Evolutionary conservation across 2,329 filamentous ascomycete genomes (phyloP), one percentile per base, ranked within the genome.

Genomic region (Acrodontium crateriforme): DNA sequence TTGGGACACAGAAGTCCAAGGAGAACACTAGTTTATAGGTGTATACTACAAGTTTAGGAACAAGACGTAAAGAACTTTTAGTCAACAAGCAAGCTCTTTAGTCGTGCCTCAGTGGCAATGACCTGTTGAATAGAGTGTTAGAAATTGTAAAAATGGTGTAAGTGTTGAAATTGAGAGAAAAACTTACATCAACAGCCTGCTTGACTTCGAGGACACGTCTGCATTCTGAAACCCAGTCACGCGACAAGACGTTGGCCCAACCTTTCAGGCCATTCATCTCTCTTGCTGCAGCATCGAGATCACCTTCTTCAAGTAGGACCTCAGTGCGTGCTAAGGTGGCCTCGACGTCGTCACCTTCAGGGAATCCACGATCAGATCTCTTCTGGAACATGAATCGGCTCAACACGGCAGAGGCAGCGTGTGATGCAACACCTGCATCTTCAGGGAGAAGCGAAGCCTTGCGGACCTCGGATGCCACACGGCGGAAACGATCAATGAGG

Each of bases 371-470:
- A 24, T 50, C 48, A 18, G 35, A 35, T 36, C 49, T 75, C 69
- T 95, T 95, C 66, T 83, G 84, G 71, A 98, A 95, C 62, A 95
- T 74, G 28, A 95, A 68, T 61, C 93, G 91, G 65, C 82, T 92
- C 45, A 98, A 65, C 25, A 91, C 67, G 54, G 82, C 78, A 54
- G 80, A 89, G 23, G 84, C 87, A 3, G 87, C 84, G 54, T 98
- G 89, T 47, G 80, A 89, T 12, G 89, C 87, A 15, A 98, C 80
- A 42, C 89, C 89, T 0, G 89, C 89, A 47, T 94, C 79, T 40
- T 92, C 85, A 9, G 89, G 89, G 10, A 98, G 67, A 27, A 98
- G 69, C 24, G 79, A 78, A 12, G 89, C 89, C 65, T 98, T 98
- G 53, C 89, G 74, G 21, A 98, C 89, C 60, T 98, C 89, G 31